Evolutionary conservation across 192 early-diverging fungal species (phyloP).

Genomic region (Allomyces macrogynus): DNA sequence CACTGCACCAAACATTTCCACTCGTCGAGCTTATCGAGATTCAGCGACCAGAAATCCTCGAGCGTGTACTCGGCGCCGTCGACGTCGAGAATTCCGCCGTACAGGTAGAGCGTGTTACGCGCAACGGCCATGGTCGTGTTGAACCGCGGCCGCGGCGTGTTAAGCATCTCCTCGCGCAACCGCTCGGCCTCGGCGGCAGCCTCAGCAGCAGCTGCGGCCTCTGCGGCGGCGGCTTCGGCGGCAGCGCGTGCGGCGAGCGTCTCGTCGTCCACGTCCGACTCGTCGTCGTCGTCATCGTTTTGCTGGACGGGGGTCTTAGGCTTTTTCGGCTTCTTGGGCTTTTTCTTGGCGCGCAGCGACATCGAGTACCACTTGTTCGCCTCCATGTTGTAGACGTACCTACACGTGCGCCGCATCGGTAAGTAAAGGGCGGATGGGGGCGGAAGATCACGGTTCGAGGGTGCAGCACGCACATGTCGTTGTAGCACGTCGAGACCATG

Average conservation of each 20-base stretch:
- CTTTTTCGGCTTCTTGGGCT: slow-evolving; percentile 16
- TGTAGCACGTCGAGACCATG: slow-evolving; percentile 32
- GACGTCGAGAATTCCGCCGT: slow-evolving; percentile 46
- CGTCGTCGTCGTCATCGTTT: slow-evolving; percentile 10
- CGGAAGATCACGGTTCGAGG: too few species aligned
- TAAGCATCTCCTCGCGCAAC: background rate
- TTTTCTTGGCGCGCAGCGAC: slow-evolving; percentile 21
- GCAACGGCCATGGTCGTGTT: slow-evolving; percentile 43
- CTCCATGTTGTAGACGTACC: slow-evolving; percentile 31
- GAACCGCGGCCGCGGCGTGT: slow-evolving; percentile 36
- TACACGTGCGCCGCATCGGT: background rate
- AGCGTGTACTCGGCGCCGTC: slow-evolving; percentile 36
- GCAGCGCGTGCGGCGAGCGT: too few species aligned
- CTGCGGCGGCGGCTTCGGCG: too few species aligned
- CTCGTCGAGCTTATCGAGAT: slow-evolving; percentile 41
- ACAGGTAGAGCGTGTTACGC: slow-evolving; percentile 29
- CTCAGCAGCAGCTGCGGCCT: background rate
- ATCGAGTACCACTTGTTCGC: slow-evolving; percentile 39
- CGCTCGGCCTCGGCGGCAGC: background rate
- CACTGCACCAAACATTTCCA: slow-evolving; percentile 24
- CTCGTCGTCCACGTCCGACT: slow-evolving; percentile 4
- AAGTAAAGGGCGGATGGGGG: too few species aligned
- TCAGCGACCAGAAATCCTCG: slow-evolving; percentile 36
- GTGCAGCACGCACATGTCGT: slow-evolving; percentile 22
- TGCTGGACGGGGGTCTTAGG: slow-evolving; percentile 7